Evolutionary conservation across 2,329 filamentous ascomycete species (phyloP), one percentile per base, ranked within the genome.

Genomic region (Microthyrium microscopicum): DNA sequence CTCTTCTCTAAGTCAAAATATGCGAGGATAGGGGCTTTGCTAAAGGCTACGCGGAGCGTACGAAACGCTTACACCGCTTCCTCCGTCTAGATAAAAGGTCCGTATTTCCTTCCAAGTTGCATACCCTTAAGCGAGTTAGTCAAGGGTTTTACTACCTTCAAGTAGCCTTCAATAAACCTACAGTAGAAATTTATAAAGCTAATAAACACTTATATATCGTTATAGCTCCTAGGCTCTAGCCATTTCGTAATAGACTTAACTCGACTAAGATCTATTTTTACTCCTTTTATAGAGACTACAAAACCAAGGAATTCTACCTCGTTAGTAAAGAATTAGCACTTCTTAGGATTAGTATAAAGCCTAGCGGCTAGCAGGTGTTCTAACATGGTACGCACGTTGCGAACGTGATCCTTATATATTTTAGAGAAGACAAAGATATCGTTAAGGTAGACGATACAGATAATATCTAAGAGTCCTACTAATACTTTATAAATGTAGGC

Each of bases 131-230:
- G 45, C 2, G 46, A 31, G 4, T 27, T 9, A 8, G 32, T 40
- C 3, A 49, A 31, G 3, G 41, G 41, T 24, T 16, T 29, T 5
- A 35, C 40, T 4, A 48, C 38, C 5, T 35, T 30, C n/a, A 34
- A 40, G 31, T 45, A 52, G 3, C 40, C 25, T 5, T 40, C 19
- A 11, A 54, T 46, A 31, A 54, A 54, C 6, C 39, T 22, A 4
- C 46, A 36, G 38, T 55, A 54, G 35, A 49, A 55, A 26, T 55
- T 54, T 3, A 34, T 39, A 28, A 55, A 52, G 7, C 48, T 45
- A n/a, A 55, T 15, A 35, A 55, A 54, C 1, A 26, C 34, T 38
- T 44, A 40, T 3, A 46, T 42, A 13, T 39, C 40, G 19, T 41
- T 41, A 3, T 47, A 33, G 5, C 12, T 43, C 5, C 4, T 37